phyloP scores from a whole-genome alignment of 2,329 filamentous ascomycete genomes.

The Aspergillus tanneri region DNA sequence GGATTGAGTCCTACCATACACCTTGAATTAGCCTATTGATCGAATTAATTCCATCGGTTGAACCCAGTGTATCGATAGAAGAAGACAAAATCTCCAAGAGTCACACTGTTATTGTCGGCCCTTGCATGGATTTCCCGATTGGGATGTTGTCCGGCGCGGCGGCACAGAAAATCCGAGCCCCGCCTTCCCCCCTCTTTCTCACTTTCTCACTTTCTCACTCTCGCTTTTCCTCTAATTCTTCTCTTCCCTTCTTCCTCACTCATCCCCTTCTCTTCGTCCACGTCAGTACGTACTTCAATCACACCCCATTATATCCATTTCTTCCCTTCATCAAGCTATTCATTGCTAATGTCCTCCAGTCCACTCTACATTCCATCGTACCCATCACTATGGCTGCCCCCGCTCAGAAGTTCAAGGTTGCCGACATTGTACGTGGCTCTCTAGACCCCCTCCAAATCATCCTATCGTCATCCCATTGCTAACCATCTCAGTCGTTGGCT shows the following conservation, averaged over 20 bases:
- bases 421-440: constrained; percentile 68
- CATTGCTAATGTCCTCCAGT: constrained; percentile 1
- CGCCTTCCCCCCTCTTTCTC: constrained; percentile 4
- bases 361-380: constrained; percentile 3
- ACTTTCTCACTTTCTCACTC: constrained; percentile 8
- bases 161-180: background rate
- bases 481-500: constrained; percentile 65
- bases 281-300: constrained; percentile 1
- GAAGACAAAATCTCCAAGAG: too few species aligned
- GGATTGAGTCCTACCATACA: too few species aligned
- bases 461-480: constrained; percentile 1
- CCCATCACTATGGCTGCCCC: constrained; percentile 62
- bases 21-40: too few species aligned
- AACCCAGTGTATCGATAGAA: too few species aligned
- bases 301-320: background rate
- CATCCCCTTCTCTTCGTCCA: constrained; percentile 2
- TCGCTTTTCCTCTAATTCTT: constrained; percentile 14
- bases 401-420: constrained; percentile 95
- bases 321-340: background rate
- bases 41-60: too few species aligned
- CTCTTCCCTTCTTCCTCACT: constrained; percentile 9
- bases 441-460: background rate
- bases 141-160: constrained; percentile 3
- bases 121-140: background rate
- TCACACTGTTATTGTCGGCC: too few species aligned